phyloP scores from a whole-genome alignment of 306 rosid genomes.

The Hippophae tibetana region DNA sequence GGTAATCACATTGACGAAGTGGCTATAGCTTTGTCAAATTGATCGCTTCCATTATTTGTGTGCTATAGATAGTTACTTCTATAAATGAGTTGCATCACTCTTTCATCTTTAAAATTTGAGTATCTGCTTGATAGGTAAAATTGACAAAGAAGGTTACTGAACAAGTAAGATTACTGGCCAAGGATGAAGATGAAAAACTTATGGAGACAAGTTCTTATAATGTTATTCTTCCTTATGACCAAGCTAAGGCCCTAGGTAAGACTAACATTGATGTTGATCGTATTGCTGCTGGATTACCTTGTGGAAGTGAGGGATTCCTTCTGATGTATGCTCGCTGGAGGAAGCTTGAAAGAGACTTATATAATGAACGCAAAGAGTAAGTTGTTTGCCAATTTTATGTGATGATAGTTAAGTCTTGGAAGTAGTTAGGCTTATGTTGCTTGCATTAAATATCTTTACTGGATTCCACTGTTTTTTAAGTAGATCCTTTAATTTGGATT shows the following conservation, averaged over 20 bases:
- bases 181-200: slow-evolving; percentile 70
- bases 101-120: slow-evolving; percentile 11
- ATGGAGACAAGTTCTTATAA: slow-evolving; percentile 59
- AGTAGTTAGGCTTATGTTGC: background rate
- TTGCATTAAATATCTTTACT: background rate
- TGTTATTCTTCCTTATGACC: slow-evolving; percentile 82
- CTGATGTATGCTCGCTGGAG: slow-evolving; percentile 99
- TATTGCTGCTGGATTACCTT: slow-evolving; percentile 96
- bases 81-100: slow-evolving; percentile 1
- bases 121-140: slow-evolving; percentile 40
- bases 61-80: background rate
- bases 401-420: background rate
- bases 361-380: slow-evolving; percentile 92
- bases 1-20: slow-evolving; percentile 39
- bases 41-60: background rate
- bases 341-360: slow-evolving; percentile 91
- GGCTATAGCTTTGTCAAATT: too few species aligned
- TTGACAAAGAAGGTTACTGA: slow-evolving; percentile 93
- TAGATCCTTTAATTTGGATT: too few species aligned
- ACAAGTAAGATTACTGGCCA: slow-evolving; percentile 83
- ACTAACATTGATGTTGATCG: slow-evolving; percentile 88
- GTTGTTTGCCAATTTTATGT: slow-evolving; percentile 22
- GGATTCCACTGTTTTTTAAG: too few species aligned
- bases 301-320: slow-evolving; percentile 97
- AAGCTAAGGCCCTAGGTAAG: slow-evolving; percentile 98